phyloP scores from a whole-genome alignment of 2,329 filamentous ascomycete species.

The Grosmannia clavigera region DNA sequence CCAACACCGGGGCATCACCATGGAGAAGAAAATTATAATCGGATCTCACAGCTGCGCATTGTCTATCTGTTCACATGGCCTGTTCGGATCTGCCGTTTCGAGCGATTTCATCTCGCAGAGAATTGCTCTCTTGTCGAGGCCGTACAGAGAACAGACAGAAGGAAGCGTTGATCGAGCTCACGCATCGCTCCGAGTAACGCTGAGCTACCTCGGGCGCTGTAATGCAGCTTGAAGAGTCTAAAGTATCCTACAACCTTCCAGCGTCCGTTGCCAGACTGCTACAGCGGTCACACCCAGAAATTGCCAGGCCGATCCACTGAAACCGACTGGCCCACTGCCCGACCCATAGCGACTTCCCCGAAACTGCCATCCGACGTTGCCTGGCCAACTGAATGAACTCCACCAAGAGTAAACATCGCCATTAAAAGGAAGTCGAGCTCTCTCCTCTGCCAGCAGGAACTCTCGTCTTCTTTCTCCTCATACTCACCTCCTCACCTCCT shows the following conservation, averaged over 20 bases:
- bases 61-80: background rate
- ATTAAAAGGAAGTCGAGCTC: conserved; percentile 11
- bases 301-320: background rate
- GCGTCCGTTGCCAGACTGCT: background rate
- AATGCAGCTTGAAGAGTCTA: too few species aligned
- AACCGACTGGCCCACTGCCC: background rate
- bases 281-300: background rate
- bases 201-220: too few species aligned
- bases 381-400: background rate
- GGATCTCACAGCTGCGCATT: background rate
- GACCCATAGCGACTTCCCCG: background rate
- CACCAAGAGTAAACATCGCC: conserved; percentile 13
- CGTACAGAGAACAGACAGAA: background rate
- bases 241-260: too few species aligned
- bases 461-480: conserved; percentile 12
- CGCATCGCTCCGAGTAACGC: background rate
- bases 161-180: background rate
- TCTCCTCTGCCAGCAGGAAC: background rate
- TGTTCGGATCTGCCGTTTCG: background rate
- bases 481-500: conserved; percentile 10
- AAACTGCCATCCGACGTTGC: conserved; percentile 2
- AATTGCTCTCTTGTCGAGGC: background rate
- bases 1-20: conserved; percentile 2
- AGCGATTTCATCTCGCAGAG: background rate
- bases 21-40: background rate